Evolutionary conservation across 1,139 yeast species (phyloP).

Genomic region (Saccharomyces hybrid): DNA sequence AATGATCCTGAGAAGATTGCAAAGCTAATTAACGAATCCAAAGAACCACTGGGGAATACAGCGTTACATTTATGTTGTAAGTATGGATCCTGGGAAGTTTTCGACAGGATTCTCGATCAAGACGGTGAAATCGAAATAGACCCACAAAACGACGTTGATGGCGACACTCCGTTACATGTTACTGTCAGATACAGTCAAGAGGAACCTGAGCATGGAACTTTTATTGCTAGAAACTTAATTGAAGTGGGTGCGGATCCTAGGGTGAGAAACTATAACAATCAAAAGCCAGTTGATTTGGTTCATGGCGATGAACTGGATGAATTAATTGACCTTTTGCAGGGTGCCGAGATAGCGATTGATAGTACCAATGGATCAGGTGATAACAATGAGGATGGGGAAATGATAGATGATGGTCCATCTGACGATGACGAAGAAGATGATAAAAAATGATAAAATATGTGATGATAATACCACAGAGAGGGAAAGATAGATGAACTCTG

Average conservation of each 20-base stretch:
- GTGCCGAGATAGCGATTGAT: slow-evolving; percentile 68
- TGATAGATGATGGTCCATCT: slow-evolving; percentile 25
- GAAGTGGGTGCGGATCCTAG: slow-evolving; percentile 90
- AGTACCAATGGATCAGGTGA: slow-evolving; percentile 18
- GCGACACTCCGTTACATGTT: slow-evolving; percentile 83
- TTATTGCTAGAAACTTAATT: slow-evolving; percentile 68
- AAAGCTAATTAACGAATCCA: slow-evolving; percentile 55
- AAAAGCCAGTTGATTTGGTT: slow-evolving; percentile 69
- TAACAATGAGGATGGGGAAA: slow-evolving; percentile 25
- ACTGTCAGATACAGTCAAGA: slow-evolving; percentile 69
- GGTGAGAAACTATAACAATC: slow-evolving; percentile 47
- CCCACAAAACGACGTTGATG: slow-evolving; percentile 59
- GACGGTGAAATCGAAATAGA: slow-evolving; percentile 83
- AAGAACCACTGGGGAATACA: slow-evolving; percentile 75
- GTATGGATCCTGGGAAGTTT: slow-evolving; percentile 78
- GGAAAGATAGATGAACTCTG: neutral
- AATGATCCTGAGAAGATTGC: slow-evolving; percentile 46
- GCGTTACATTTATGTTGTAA: slow-evolving; percentile 76
- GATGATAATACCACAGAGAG: neutral
- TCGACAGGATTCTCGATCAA: slow-evolving; percentile 74
- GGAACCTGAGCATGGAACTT: slow-evolving; percentile 82
- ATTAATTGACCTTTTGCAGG: slow-evolving; percentile 56
- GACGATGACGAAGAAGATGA: slow-evolving; percentile 26
- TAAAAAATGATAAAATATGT: slow-evolving; percentile 1
- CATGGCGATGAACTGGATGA: slow-evolving; percentile 41